Evolutionary conservation across 2,329 filamentous ascomycete species (phyloP), one percentile per base, ranked within the genome.

Genomic region (Hypoxylon sp.): DNA sequence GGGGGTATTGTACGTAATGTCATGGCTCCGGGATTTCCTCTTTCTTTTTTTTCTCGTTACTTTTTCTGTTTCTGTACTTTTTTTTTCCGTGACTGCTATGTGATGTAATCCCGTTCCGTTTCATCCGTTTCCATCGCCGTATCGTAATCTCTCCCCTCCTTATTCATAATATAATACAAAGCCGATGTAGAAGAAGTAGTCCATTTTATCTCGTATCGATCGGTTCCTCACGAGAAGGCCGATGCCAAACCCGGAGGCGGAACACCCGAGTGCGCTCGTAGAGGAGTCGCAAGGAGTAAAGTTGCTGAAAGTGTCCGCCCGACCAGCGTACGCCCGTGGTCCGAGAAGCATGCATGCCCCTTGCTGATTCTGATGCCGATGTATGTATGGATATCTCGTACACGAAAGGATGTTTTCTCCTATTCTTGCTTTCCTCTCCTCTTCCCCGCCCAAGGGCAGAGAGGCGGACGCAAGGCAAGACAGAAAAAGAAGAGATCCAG

Each of bases 331-430:
- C 11, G 51, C 59, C 45, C 16, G 36, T 51, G 12, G 14, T 26
- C 32, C 44, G 50, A 45, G 36, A 24, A 53, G 30, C 16, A 54
- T 18, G 16, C 4, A n/a, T n/a, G n/a, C 11, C 50, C 24, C 20
- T 48, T 30, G 9, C 12, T 11, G 28, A 26, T 44, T 12, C 30
- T 38, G n/a, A 9, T 30, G 28, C 8, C 1, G 11, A 30, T 7
- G 28, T 33, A 12, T 28, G 11, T 57, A 20, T 40, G 24, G n/a
- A n/a, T 40, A 30, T 36, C 12, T 42, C 33, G 24, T 57, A 57
- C 44, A 30, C 42, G 44, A 48, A 56, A 26, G n/a, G 49, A 18
- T 42, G 18, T 30, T 44, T 46, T 16, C 8, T 30, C 30, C 20
- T 22, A 38, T 22, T 40, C 16, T 16, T 20, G 7, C 20, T 20